Base-by-base conservation (phyloP, 176 grass and related monocot genomes). In the Poa pratensis region DNA sequence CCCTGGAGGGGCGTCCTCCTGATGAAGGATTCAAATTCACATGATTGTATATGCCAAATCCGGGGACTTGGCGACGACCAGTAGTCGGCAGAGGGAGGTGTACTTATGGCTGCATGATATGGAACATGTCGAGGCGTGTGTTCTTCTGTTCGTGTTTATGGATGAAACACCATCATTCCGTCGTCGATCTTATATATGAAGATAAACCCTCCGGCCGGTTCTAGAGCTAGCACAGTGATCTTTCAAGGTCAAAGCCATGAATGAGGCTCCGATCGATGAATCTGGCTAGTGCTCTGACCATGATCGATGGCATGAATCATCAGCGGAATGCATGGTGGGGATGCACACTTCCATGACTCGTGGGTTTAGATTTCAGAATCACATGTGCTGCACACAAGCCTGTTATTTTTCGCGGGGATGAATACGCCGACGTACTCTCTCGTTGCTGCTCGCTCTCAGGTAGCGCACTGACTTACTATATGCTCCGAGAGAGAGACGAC, bases 91-190 rank as follows among this genome's bases (percentile, higher is more conserved):
- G 55, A 55, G 39, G 78, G 37, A 51, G 72, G 63, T 71, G 72
- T 86, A 26, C 63, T 63, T 34, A 65, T 22, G 73, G 1, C 83
- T 17, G 79, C 74, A 55, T 9, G 55, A 61, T 23, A 22, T 78
- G 73, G 74, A 37, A 79, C 88, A 87, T 87, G 84, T 79, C 57
- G 26, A 79, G 48, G 74, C 84, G 73, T 79, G 78, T 73, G 79
- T 80, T 67, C 54, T 22, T 78, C 32, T 78, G 54, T n/a, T 6
- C 7, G 75, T 28, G 26, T 20, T 43, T 13, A 13, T 46, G 40
- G 27, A 0, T 28, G 30, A 39, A 27, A 61, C 76, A 46, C 60
- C 77, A 60, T 75, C 69, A 53, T 79, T 43, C 24, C 77, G 8
- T 69, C 62, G 80, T 49, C 43, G 40, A 46, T 72, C 20, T 40